Base-by-base conservation (phyloP, 768 basidiomycete genomes). In the Kondoa malvinella region DNA sequence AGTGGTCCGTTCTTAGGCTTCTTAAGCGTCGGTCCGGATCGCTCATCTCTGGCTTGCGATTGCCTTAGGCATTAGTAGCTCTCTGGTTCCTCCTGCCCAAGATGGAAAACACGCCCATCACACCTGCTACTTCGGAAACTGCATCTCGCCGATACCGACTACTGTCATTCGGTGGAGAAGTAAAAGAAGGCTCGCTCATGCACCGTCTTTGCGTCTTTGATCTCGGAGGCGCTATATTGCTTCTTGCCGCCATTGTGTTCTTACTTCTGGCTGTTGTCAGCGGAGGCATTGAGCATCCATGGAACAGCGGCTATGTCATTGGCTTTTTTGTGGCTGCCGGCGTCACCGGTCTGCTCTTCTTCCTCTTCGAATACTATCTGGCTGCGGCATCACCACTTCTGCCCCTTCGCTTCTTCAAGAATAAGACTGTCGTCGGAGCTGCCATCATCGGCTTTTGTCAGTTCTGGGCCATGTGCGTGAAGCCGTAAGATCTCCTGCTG, bases 231-330 rank as follows among this genome's bases (percentile, higher is more conserved):
- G 76, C 78, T 0, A 70, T 73, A n/a, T 72, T 81, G 30, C 75
- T 78, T 66, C 72, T 81, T 63, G 75, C 70, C 33, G 70, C 77
- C 31, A 71, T 80, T 58, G 78, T 78, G 3, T 76, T 74, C 61
- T 73, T 81, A 16, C 74, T 81, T 32, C 75, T 82, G 2, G 77
- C 81, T 1, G 71, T 83, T 4, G 78, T 81, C 69, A 80, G 80
- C 79, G 81, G 81, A 25, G 81, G 81, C 1, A 78, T 79, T 69
- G 73, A 74, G 3, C 79, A 80, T 67, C 75, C 80, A 2, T 83
- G 82, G 80, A 16, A 4, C 64, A 68, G 40, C 25, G 25, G 25
- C 16, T 17, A 27, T 8, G 30, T 63, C n/a, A 63, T 63, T 32
- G 27, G 27, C 15, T 16, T 32, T 33, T 63, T 63, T 29, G 61